Base-by-base conservation (phyloP, 2,329 filamentous ascomycete species). In the Dendryphion nanum region DNA sequence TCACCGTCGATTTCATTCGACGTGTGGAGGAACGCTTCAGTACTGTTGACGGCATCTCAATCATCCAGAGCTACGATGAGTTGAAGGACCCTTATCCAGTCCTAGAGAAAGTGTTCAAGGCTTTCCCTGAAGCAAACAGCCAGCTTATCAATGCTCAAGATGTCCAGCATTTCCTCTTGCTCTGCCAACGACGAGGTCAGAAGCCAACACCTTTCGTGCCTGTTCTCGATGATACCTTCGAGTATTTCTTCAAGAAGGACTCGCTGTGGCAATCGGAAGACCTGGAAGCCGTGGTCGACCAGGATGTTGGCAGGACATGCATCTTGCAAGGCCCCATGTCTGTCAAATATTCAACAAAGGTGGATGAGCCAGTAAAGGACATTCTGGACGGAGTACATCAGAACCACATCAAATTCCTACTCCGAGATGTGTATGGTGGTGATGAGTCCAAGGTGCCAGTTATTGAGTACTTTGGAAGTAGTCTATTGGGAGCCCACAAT, bases 231-330 rank as follows among this genome's bases (percentile, higher is more conserved):
- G 89, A 95, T 47, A 95, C 91, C 64, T 98, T 98, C 52, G 93
- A 98, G 64, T 95, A 94, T 72, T 98, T 89, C 75, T 98, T 98
- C 84, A 98, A 98, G 82, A 98, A 98, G 75, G 93, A 98, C 67
- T 98, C 93, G 2, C 79, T 98, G 6, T 98, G 93, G 93, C 93
- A 98, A 71, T 97, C 93, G 1, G 93, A 98, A 70, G 93, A 98
- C 59, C 77, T 98, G 8, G 91, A 94, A 59, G 93, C 93, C 37
- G 90, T 98, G 41, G 90, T 96, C 44, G 91, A 78, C 53, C 93
- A 97, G 69, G 94, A 98, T 63, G 93, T 98, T 42, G 90, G 89
- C 48, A 82, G 94, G 62, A 95, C 90, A 30, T 96, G 90, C 73
- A 96, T 98, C 62, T 75, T 98, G 24, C 93, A 98, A 66, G 94